phyloP scores from a whole-genome alignment of 257 asterid genomes.

The Craterostigma plantagineum region DNA sequence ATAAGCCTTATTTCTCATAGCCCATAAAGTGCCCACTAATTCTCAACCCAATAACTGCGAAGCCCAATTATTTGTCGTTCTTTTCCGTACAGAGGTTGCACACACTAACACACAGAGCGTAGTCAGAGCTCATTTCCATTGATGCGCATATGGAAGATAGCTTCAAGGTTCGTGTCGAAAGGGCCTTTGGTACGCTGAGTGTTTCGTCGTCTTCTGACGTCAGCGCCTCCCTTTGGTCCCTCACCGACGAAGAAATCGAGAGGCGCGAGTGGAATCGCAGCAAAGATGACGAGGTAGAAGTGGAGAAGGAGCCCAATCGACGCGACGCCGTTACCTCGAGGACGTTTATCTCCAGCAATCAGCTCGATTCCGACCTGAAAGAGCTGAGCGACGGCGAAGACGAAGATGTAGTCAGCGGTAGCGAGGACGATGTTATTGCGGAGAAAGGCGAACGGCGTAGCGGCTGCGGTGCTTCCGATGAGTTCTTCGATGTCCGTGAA shows the following conservation, averaged over 20 bases:
- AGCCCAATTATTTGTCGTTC: no score
- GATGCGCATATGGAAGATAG: conserved; percentile 53
- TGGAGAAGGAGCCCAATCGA: no score
- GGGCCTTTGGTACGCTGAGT: conserved; percentile 51
- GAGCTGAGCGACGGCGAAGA: conserved; percentile 14
- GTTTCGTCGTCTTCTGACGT: conserved; percentile 14
- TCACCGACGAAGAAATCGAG: conserved; percentile 64
- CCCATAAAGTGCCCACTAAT: no score
- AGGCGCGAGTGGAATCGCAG: conserved; percentile 41
- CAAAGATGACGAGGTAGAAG: conserved; percentile 8
- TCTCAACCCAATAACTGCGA: no score
- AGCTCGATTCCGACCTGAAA: conserved; percentile 17
- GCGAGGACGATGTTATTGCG: conserved; percentile 9
- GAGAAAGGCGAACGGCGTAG: conserved; percentile 5
- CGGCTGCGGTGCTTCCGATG: conserved; percentile 12
- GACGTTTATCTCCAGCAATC: conserved; percentile 6
- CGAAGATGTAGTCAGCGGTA: conserved; percentile 14
- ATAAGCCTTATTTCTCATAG: no score
- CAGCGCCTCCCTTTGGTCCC: conserved; percentile 39
- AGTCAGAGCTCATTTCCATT: no score
- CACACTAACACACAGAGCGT: no score
- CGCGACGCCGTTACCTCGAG: conserved; percentile 8
- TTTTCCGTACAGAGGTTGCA: no score
- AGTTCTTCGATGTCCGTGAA: conserved; percentile 37
- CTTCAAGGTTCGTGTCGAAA: conserved; percentile 69